These are phyloP conservation scores for Syncephalis plumigaleata DNA, from an alignment of 371 early-diverging fungal species.

Conservation along the genomic window DNA sequence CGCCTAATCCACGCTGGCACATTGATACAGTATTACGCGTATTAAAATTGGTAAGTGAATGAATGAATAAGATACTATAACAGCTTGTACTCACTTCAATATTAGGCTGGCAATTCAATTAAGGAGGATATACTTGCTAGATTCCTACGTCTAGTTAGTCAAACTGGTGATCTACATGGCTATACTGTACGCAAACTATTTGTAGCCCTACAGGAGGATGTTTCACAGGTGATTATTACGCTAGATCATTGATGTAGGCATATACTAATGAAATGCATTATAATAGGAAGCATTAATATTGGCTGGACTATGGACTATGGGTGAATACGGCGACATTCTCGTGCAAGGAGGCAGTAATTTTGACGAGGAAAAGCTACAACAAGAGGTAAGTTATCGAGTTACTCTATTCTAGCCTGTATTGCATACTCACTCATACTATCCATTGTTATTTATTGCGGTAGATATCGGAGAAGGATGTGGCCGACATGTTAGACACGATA, in stretches of 20 bases:
- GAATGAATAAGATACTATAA: conserved; percentile 5
- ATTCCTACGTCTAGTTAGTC: conserved; percentile 50
- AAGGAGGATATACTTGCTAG: conserved; percentile 52
- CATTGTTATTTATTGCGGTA: conserved; percentile 5
- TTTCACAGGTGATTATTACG: conserved; percentile 34
- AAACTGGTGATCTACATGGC: conserved; percentile 58
- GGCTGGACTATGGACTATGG: conserved; percentile 85
- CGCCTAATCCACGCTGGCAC: conserved; percentile 91
- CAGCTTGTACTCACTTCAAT: neutral
- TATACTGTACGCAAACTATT: conserved; percentile 79
- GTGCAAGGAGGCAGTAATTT: conserved; percentile 31
- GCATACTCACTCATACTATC: too few relatives aligned
- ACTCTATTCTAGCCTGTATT: too few relatives aligned
- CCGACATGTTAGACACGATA: conserved; percentile 50
- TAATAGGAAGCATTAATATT: conserved; percentile 76
- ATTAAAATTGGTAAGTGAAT: conserved; percentile 27
- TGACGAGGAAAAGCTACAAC: conserved; percentile 45
- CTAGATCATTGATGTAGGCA: neutral
- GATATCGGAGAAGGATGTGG: conserved; percentile 54
- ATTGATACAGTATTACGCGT: conserved; percentile 87
- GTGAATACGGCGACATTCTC: conserved; percentile 92
- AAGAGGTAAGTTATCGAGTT: conserved; percentile 28
- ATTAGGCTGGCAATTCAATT: conserved; percentile 46
- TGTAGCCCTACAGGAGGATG: conserved; percentile 57
- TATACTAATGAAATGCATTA: neutral